Percentiles rank a stretch among this genome's conserved stretches.
Conservation (phyloP, 2,329 filamentous ascomycete genomes). For the Pseudopyricularia javanii region DNA sequence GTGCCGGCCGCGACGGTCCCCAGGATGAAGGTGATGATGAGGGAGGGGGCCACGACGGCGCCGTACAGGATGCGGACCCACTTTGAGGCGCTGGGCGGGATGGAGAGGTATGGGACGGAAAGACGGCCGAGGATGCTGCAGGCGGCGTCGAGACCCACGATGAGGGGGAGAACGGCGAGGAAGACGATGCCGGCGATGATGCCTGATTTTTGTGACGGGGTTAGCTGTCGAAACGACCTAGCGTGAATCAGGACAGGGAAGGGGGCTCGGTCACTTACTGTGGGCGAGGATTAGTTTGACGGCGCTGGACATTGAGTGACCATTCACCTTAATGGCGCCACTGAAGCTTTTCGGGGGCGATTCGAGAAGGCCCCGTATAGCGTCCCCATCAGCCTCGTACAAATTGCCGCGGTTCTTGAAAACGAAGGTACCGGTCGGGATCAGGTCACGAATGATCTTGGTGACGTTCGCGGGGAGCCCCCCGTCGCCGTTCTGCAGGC, state of each 20-base stretch:
- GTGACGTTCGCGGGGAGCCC: constrained; percentile 3
- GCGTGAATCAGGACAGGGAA: background rate
- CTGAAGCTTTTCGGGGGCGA: constrained; percentile 6
- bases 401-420: constrained; percentile 13
- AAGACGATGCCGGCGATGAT: constrained; percentile 13
- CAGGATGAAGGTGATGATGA: constrained; percentile 14
- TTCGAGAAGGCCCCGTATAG: constrained; percentile 10
- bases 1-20: constrained; percentile 12
- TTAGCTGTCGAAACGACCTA: background rate
- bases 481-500: background rate
- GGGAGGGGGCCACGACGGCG: constrained; percentile 12
- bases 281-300: no score
- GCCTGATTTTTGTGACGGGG: constrained; percentile 7
- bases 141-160: constrained; percentile 13
- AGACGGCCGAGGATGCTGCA: constrained; percentile 14
- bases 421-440: constrained; percentile 14
- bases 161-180: constrained; percentile 14
- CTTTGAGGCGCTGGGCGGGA: constrained; percentile 12
- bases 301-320: no score
- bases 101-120: constrained; percentile 5
- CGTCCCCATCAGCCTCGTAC: constrained; percentile 14
- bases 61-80: constrained; percentile 14
- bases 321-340: constrained; percentile 9
- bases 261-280: background rate
- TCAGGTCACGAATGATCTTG: constrained; percentile 9